Base-by-base conservation (phyloP, 2,329 filamentous ascomycete genomes). In the Cladobotryum protrusum region DNA sequence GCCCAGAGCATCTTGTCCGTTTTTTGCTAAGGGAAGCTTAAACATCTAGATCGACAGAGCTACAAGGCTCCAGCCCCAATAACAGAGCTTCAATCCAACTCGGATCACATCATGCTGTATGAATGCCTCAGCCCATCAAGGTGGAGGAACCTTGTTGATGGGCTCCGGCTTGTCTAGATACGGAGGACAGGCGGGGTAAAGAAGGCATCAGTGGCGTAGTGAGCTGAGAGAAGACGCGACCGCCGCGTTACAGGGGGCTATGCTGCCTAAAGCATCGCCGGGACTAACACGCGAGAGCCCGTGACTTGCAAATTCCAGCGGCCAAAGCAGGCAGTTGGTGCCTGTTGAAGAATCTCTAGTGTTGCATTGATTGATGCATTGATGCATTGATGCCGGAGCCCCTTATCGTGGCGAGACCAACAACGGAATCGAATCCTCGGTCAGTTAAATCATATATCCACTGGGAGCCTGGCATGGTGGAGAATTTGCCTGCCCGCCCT, bases 181-280 rank as follows among this genome's bases (percentile, higher is more conserved):
- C n/a, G n/a, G n/a, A 9, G 24, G 24, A 9, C 11, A 29, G 24
- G 24, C 24, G 24, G 24, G 24, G 24, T 29, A 29, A 29, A 29
- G 6, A 29, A 29, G 24, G 24, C 24, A 29, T 29, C 24, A 29
- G 24, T 49, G 42, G 47, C 47, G 42, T 33, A 32, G 20, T 32
- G n/a, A 45, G 47, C 47, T 49, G 47, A 49, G 24, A 9, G 24
- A 29, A 18, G 48, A 52, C 52, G 52, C 52, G 48, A 32, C 6
- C 24, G 6, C 37, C 52, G 49, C 44, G 50, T 35, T 32, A 34
- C 43, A 18, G 29, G 52, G n/a, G 24, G 49, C 20, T 37, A 20
- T 54, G 46, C 52, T 54, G 52, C 52, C 52, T 54, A 49, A 45
- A 52, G 17, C 12, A 20, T 34, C 5, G 15, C 20, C 43, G 13